Base-by-base conservation (phyloP, 257 asterid species). In the Solanum pimpinellifolium region DNA sequence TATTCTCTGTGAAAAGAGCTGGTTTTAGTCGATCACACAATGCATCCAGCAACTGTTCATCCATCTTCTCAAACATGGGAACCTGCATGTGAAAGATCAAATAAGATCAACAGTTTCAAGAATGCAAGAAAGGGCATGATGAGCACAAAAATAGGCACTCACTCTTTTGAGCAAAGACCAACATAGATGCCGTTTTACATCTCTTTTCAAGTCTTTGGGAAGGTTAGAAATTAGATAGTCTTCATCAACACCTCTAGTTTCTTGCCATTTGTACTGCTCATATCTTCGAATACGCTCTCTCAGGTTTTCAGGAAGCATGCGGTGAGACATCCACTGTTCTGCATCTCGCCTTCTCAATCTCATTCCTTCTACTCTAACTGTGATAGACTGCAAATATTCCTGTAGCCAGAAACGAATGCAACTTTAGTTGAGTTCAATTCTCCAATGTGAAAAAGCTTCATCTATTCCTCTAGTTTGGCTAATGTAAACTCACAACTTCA, bases 131-230 rank as follows among this genome's bases (percentile, higher is more conserved):
- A 25, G 33, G 27, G 27, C 42, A 27, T 29, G 39, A 44, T 44
- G 68, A 80, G 85, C 12, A 80, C 85, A 47, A 80, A 80, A 27
- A 46, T 5, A 77, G 83, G 62, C 78, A 86, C 92, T 81, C 33
- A 94, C 96, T 89, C 87, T 91, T 56, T 89, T 94, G 84, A 94
- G 92, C 88, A 94, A 88, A 76, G 90, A 87, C 95, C 90, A 94
- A 91, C 94, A 93, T 69, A 93, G 95, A 87, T 92, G 96, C 76
- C 95, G 94, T 41, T 93, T 92, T 86, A 93, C 89, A 29, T 94
- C 98, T 90, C 96, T 90, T 88, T 93, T 89, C 83, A 94, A 90
- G 91, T 93, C 98, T 86, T 92, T 92, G 1, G 95, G 96, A 75
- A 94, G 95, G 88, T 93, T 93, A 62, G 84, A 88, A 86, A 94